Base-by-base conservation (phyloP, 75 land plant species). In the Selaginella moellendorffii region DNA sequence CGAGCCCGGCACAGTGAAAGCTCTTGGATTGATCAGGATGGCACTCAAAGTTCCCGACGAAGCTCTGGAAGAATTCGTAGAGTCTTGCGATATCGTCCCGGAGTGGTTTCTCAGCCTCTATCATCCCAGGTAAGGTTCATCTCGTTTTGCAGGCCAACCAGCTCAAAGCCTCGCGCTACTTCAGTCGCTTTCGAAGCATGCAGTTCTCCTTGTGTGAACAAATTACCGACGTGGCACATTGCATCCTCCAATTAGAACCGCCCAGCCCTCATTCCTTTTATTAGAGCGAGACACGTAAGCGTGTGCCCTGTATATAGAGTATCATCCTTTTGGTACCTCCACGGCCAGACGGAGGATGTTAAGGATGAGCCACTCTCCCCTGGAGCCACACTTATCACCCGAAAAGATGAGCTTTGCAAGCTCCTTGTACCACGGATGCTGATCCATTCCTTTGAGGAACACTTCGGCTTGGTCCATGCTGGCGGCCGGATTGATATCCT, bases 381-480 rank as follows among this genome's bases (percentile, higher is more conserved):
- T 65, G 5, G 67, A 31, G 1, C 53, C 53, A 20, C 17, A 20
- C 25, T 53, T 22, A 25, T 51, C 23, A 23, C 67, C 67, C 1
- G 24, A 2, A 65, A 65, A 65, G 28, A 65, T 65, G 53, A 65
- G 31, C 53, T 20, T 26, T 0, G 51, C 28, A 8, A 65, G 67
- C 24, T 65, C 67, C 2, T 65, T 27, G 52, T 65, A 65, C 67
- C 67, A 65, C 27, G 20, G 21, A 27, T 65, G 53, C 31, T 14
- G 0, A 22, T 42, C 67, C 1, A 65, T 23, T 2, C 26, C 26
- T 18, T 1, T 46, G 53, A 46, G 31, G 24, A 65, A 65, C 23
- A 52, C 25, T 25, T 65, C 67, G 1, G 27, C 54, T 26, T 10
- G 54, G 12, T 27, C 53, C 1, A 52, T 46, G 18, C 67, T 65